Evolutionary conservation across 441 rosid genomes (phyloP).

Genomic region (Hypseocharis bilobata): DNA sequence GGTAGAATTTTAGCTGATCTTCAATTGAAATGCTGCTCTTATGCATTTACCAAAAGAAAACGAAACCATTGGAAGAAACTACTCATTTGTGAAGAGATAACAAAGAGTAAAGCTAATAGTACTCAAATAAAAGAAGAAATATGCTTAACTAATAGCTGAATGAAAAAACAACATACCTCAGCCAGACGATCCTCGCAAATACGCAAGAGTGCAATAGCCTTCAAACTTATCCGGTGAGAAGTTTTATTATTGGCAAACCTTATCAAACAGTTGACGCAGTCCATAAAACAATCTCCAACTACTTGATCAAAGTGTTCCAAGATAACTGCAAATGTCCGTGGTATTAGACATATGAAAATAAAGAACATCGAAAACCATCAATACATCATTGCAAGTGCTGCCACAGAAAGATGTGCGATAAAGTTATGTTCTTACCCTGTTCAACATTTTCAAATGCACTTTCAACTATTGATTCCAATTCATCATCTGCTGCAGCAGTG

Average conservation of each 20-base stretch:
- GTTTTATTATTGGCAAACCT: constrained; percentile 92
- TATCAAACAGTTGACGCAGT: constrained; percentile 95
- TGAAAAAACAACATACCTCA: constrained; percentile 47
- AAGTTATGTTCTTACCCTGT: constrained; percentile 50
- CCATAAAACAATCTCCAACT: constrained; percentile 98
- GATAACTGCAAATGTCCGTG: constrained; percentile 61
- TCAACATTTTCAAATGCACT: constrained; percentile 98
- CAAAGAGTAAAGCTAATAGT: constrained; percentile 9
- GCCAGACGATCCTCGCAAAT: constrained; percentile 99
- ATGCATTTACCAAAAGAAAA: background rate
- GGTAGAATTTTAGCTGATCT: constrained; percentile 1
- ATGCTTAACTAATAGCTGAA: constrained; percentile 13
- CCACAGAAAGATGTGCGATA: constrained; percentile 17
- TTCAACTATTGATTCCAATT: constrained; percentile 84
- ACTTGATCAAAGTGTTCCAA: constrained; percentile 99
- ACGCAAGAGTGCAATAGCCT: constrained; percentile 97
- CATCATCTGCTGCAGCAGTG: constrained; percentile 96
- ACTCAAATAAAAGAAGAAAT: background rate
- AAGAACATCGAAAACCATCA: constrained; percentile 6
- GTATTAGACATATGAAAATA: constrained; percentile 25
- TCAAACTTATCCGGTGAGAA: constrained; percentile 91
- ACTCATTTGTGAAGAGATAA: background rate
- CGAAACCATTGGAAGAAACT: constrained; percentile 12
- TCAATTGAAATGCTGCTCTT: constrained; percentile 4
- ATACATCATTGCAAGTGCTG: background rate